Percentiles rank a stretch among this genome's conserved stretches.
Evolutionary conservation across 2,329 filamentous ascomycete genomes (phyloP).

Genomic region (Verticillium albo-atrum): DNA sequence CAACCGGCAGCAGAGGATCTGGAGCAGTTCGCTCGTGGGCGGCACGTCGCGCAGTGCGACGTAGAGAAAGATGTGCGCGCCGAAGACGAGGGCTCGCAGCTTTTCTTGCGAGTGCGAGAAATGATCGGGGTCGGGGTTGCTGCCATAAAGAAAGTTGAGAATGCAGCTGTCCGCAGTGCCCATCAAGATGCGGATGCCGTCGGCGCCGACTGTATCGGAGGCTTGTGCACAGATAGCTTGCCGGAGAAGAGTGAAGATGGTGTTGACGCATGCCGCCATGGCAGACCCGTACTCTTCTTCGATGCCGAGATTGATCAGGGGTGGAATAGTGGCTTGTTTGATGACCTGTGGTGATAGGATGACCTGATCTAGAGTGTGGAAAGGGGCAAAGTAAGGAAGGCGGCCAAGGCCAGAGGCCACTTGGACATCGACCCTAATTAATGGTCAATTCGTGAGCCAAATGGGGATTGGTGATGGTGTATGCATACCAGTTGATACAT

Average conservation of each 20-base stretch:
- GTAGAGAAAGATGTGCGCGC: slow-evolving; percentile 12
- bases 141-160: slow-evolving; percentile 9
- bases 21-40: slow-evolving; percentile 9
- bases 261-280: neutral
- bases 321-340: slow-evolving; percentile 4
- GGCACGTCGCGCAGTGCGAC: slow-evolving; percentile 9
- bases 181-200: slow-evolving; percentile 13
- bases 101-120: neutral
- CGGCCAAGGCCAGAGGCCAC: slow-evolving; percentile 12
- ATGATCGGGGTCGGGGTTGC: neutral
- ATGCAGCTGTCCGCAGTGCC: slow-evolving; percentile 12
- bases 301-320: slow-evolving; percentile 5
- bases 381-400: slow-evolving; percentile 10
- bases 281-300: neutral
- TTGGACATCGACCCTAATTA: slow-evolving; percentile 5
- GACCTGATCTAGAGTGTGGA: slow-evolving; percentile 13
- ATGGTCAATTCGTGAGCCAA: neutral
- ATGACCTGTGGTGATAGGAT: slow-evolving; percentile 6
- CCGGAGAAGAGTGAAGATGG: slow-evolving; percentile 8
- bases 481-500: slow-evolving; percentile 11
- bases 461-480: neutral
- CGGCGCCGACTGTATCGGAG: slow-evolving; percentile 4
- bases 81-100: slow-evolving; percentile 6
- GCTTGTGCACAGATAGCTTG: slow-evolving; percentile 8
- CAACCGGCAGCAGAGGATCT: slow-evolving; percentile 7